Conservation (phyloP, 2,329 filamentous ascomycete species). For the Chrysoporthe cubensis region DNA sequence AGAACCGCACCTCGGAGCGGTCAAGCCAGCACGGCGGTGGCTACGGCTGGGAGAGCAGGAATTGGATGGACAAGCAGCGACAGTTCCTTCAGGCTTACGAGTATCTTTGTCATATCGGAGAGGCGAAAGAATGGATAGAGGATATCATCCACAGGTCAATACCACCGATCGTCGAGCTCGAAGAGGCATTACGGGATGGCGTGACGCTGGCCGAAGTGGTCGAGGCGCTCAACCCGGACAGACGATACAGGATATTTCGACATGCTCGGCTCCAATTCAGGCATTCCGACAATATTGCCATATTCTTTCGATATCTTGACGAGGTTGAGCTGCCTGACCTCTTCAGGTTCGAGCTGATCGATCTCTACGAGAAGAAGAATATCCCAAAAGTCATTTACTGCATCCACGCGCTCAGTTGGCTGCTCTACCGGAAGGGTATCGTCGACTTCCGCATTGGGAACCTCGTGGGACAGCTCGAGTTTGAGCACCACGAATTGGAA, state of each 20-base stretch:
- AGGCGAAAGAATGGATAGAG: constrained; percentile 99
- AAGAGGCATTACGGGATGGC: constrained; percentile 89
- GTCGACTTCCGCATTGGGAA: constrained; percentile 97
- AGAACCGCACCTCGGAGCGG: constrained; percentile 61
- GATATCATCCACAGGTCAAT: constrained; percentile 82
- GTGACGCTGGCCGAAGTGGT: constrained; percentile 95
- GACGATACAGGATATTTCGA: constrained; percentile 80
- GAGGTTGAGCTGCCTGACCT: constrained; percentile 92
- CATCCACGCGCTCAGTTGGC: constrained; percentile 94
- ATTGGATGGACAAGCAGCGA: constrained; percentile 99
- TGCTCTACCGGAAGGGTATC: constrained; percentile 93
- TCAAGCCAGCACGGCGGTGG: constrained; percentile 51
- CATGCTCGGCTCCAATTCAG: constrained; percentile 86
- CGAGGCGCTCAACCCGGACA: constrained; percentile 80
- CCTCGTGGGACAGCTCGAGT: constrained; percentile 92
- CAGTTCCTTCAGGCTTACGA: constrained; percentile 97
- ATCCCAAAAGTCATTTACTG: constrained; percentile 99
- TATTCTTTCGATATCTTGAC: constrained; percentile 92
- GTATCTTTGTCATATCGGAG: constrained; percentile 97
- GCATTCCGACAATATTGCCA: constrained; percentile 96
- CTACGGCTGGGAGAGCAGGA: constrained; percentile 79
- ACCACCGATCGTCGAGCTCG: constrained; percentile 89
- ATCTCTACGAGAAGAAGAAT: constrained; percentile 99
- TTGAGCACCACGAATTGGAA: constrained; percentile 96
- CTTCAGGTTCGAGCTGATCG: constrained; percentile 95